Base-by-base conservation (phyloP, 495 filamentous ascomycete species). In the Daldinia caldariorum region DNA sequence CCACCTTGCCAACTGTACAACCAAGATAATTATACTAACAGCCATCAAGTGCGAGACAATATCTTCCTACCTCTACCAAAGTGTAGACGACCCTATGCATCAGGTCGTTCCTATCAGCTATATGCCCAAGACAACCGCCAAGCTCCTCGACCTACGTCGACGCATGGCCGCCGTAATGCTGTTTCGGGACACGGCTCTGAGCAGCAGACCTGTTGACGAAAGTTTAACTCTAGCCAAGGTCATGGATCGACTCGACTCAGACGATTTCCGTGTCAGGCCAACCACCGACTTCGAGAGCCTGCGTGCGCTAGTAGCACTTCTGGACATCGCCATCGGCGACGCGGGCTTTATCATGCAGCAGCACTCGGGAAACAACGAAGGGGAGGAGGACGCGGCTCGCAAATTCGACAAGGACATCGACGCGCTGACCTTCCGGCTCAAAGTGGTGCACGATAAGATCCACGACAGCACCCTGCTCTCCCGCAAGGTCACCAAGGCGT, bases 121-220 rank as follows among this genome's bases (percentile, higher is more conserved):
- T 58, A 83, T 93, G 32, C 80, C 89, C 5, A 82, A 84, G 14
- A 82, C 79, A 7, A 83, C 82, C 7, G 74, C 83, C 1, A 81
- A 86, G 62, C 80, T 89, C 20, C 83, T 89, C 51, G 81, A 89
- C 32, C 80, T 97, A 45, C 85, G 90, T 41, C 86, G 89, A 35
- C 85, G 90, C n/a, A 85, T 97, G 10, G 92, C 93, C 1, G 79
- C 92, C 38, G 83, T 88, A 18, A 94, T 90, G 72, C 79, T 93
- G 65, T 89, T 91, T 66, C 73, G 81, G 26, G 84, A 89, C 63
- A 69, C 78, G 3, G 61, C 76, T 1, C 80, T 85, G 13, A 79
- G 88, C 13, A 77, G 77, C 32, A 79, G 82, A 31, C 64, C 78
- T 0, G 77, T 83, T 6, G 77, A 82, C 57, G 73, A 77, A 8